Conservation (phyloP, 192 early-diverging fungal species). For the Coemansia sp. region DNA sequence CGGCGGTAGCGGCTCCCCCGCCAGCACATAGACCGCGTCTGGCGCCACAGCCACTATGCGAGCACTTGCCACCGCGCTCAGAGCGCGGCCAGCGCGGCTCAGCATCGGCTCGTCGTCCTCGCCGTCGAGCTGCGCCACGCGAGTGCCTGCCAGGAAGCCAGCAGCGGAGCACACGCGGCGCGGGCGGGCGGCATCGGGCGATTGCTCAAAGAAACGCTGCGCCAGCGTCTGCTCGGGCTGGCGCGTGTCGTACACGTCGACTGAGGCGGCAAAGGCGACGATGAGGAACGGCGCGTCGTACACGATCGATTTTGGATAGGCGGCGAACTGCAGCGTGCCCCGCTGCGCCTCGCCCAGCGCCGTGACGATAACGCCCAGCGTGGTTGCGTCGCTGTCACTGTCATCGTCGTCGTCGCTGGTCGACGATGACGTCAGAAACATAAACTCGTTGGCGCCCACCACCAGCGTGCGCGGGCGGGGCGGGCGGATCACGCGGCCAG, state of each 20-base stretch:
- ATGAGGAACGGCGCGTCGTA: conserved; percentile 51
- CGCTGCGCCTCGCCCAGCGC: conserved; percentile 52
- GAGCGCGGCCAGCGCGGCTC: conserved; percentile 14
- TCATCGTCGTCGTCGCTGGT: conserved; percentile 23
- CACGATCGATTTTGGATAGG: conserved; percentile 40
- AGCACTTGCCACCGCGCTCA: background rate
- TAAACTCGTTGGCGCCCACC: conserved; percentile 48
- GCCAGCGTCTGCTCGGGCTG: conserved; percentile 33
- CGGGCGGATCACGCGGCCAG: conserved; percentile 34
- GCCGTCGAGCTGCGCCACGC: conserved; percentile 15
- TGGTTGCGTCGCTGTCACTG: conserved; percentile 9
- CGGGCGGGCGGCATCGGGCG: background rate
- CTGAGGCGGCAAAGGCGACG: conserved; percentile 25
- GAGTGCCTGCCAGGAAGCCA: conserved; percentile 6
- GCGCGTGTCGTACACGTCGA: conserved; percentile 48
- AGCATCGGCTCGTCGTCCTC: conserved; percentile 14
- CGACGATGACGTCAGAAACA: conserved; percentile 52
- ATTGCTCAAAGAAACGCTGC: conserved; percentile 19
- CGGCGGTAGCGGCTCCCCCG: conserved; percentile 26
- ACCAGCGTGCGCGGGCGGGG: conserved; percentile 53
- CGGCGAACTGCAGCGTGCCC: conserved; percentile 51
- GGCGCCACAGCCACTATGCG: conserved; percentile 8
- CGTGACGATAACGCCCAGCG: conserved; percentile 55
- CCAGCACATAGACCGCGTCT: conserved; percentile 31
- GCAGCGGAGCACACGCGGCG: conserved; percentile 20